Base-by-base conservation (phyloP, 768 basidiomycete genomes). In the Termitomyces eurrhizus region DNA sequence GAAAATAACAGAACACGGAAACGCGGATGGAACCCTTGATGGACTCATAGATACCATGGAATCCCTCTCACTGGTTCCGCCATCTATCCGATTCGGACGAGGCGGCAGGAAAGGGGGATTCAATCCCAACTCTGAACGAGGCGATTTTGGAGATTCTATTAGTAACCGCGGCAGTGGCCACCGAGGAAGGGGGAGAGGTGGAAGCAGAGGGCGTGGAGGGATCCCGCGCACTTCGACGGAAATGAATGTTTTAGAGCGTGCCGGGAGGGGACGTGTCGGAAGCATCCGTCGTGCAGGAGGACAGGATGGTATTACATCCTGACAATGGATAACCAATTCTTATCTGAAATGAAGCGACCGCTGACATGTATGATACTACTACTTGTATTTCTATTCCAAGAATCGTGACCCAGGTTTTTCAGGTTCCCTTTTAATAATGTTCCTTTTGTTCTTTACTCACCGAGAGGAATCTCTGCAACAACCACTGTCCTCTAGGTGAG, bases 51-150 rank as follows among this genome's bases (percentile, higher is more conserved):
- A 76, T 29, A 78, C 78, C 1, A 65, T 82, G 64, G 72, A 72
- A 50, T 72, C 80, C 1, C 74, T 83, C 6, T 76, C 84, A 9
- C 80, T 92, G 58, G 82, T 92, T 1, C 90, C 90, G 4, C 73
- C 83, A 3, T 80, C 87, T 0, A 80, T 92, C 45, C 81, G 86
- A 13, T 93, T 93, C 61, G 90, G 90, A 29, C 79, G 89, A 42
- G 91, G 91, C 0, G 86, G 84, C 4, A 83, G 79, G 64, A 73
- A 69, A 24, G 81, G 80, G 32, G 86, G 83, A 7, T 83, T 87
- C 62, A 75, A 69, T 39, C 72, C 75, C 52, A 62, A 29, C 11
- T 69, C 70, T 8, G 70, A 72, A n/a, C 63, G 59, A 35, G 66
- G 62, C 26, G 42, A 36, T 41, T 29, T 37, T 8, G 32, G 26